phyloP scores from a whole-genome alignment of 2,329 filamentous ascomycete species.

The Penicillium sumatraense region DNA sequence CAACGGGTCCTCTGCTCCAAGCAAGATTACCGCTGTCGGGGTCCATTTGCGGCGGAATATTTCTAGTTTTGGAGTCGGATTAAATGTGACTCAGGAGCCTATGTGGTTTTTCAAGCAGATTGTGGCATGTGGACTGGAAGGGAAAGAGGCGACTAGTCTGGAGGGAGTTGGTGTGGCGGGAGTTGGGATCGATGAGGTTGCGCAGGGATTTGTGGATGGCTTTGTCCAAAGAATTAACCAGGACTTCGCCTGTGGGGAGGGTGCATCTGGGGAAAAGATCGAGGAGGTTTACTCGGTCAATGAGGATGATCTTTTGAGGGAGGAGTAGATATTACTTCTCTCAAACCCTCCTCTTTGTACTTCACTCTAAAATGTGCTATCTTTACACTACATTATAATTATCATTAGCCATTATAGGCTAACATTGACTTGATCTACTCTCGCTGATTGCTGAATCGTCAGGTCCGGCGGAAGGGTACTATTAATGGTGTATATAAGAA shows the following conservation, averaged over 20 bases:
- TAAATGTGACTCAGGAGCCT: conserved; percentile 60
- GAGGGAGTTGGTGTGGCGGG: conserved; percentile 52
- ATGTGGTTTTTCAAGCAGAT: conserved; percentile 75
- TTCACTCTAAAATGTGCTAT: background rate
- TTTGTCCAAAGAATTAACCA: conserved; percentile 45
- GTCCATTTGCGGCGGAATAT: conserved; percentile 88
- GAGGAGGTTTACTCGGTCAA: conserved; percentile 45
- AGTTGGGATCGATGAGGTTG: conserved; percentile 44
- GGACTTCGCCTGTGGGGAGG: conserved; percentile 39
- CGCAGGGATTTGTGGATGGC: conserved; percentile 39
- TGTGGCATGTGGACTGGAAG: conserved; percentile 85
- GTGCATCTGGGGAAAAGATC: conserved; percentile 38
- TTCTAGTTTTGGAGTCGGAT: conserved; percentile 79
- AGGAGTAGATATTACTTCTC: background rate
- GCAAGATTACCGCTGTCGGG: conserved; percentile 86
- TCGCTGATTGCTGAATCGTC: background rate
- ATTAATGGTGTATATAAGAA: conserved; percentile 5
- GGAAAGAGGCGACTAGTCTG: conserved; percentile 78
- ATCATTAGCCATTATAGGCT: no score
- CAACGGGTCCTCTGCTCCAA: conserved; percentile 24
- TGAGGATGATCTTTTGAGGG: conserved; percentile 36
- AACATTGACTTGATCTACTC: background rate
- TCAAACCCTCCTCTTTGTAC: no score
- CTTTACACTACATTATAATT: background rate
- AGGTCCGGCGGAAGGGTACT: background rate